Conservation (phyloP, 2,329 filamentous ascomycete genomes). For the Aspergillus versicolor region DNA sequence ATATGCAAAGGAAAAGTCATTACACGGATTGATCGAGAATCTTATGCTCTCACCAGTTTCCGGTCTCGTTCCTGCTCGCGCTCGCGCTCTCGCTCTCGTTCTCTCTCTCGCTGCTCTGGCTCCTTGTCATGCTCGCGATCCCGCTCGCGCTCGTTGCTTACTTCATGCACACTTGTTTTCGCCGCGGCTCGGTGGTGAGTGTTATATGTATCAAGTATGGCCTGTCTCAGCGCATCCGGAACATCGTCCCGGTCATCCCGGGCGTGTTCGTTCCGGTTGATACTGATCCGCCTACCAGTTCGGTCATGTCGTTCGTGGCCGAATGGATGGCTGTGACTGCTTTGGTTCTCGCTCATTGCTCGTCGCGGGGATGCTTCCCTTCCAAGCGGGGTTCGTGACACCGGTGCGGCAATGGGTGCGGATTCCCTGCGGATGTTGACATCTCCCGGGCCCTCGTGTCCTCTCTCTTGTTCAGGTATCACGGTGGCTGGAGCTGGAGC, state of each 20-base stretch:
- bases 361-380: conserved; percentile 34
- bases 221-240: conserved; percentile 42
- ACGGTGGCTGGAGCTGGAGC: conserved; percentile 9
- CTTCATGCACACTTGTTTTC: conserved; percentile 27
- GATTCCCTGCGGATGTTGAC: conserved; percentile 21
- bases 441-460: conserved; percentile 5
- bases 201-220: conserved; percentile 41
- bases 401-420: conserved; percentile 22
- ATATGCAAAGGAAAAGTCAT: conserved; percentile 9
- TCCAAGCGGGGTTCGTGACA: conserved; percentile 21
- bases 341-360: conserved; percentile 39
- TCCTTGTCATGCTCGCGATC: conserved; percentile 11
- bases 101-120: conserved; percentile 24
- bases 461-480: conserved; percentile 9
- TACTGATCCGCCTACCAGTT: conserved; percentile 16
- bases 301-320: neutral
- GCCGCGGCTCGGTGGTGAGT: conserved; percentile 39
- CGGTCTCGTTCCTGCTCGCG: conserved; percentile 29
- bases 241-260: conserved; percentile 32
- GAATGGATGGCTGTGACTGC: conserved; percentile 2
- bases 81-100: conserved; percentile 19
- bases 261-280: conserved; percentile 17
- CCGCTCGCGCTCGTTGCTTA: conserved; percentile 20
- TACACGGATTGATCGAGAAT: conserved; percentile 9
- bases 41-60: conserved; percentile 26